Percentiles rank a stretch among this genome's conserved stretches.
Evolutionary conservation across 192 early-diverging fungal genomes (phyloP).

Genomic region (Thoreauomyces humboldtii): DNA sequence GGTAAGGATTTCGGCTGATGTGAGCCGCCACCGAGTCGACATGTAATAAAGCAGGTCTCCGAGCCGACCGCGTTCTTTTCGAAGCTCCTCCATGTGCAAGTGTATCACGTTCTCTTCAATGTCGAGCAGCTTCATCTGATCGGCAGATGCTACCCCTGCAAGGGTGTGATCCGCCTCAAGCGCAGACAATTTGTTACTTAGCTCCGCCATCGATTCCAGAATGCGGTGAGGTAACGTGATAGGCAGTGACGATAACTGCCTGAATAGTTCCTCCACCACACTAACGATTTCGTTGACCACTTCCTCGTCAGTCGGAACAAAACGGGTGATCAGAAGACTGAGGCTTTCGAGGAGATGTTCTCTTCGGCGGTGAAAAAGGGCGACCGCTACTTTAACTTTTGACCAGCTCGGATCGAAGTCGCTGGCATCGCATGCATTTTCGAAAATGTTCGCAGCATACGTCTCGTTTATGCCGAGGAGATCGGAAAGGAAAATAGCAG

Average conservation of each 20-base stretch:
- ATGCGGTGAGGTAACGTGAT: neutral
- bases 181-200: neutral
- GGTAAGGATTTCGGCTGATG: neutral
- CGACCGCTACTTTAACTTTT: constrained; percentile 57
- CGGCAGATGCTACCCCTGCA: neutral
- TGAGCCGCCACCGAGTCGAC: constrained; percentile 13
- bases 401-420: constrained; percentile 10
- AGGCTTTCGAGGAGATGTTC: constrained; percentile 58
- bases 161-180: neutral
- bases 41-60: constrained; percentile 8
- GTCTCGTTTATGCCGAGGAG: constrained; percentile 78
- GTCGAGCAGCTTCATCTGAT: neutral
- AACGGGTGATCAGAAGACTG: constrained; percentile 8
- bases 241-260: too few relatives aligned
- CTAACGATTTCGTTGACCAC: constrained; percentile 23
- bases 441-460: constrained; percentile 66
- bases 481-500: constrained; percentile 71
- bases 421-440: constrained; percentile 47
- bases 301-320: constrained; percentile 19
- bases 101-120: constrained; percentile 14
- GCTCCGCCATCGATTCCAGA: constrained; percentile 5
- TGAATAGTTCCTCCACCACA: constrained; percentile 4
- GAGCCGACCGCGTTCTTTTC: constrained; percentile 3
- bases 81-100: neutral
- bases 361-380: constrained; percentile 67